Percentiles rank a stretch among this genome's conserved stretches.
Evolutionary conservation across 2,329 filamentous ascomycete species (phyloP).

Genomic region (Acrocalymma vagum): DNA sequence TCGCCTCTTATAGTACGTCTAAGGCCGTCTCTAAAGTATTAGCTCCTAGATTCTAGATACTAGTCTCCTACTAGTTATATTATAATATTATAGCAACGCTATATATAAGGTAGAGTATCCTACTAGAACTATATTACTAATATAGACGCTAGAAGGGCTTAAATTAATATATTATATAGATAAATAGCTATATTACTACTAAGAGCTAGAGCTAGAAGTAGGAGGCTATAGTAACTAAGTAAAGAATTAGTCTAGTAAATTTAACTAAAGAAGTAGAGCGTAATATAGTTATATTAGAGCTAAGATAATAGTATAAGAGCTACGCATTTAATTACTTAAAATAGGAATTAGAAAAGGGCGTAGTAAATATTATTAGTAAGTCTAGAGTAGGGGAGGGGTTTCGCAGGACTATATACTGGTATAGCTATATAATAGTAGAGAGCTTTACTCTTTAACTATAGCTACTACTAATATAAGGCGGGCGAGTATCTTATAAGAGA

Average conservation of each 20-base stretch:
- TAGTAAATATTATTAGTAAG: constrained; percentile 6
- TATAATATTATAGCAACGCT: constrained; percentile 15
- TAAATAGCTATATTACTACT: constrained; percentile 8
- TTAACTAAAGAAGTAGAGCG: constrained; percentile 1
- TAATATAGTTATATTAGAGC: constrained; percentile 6
- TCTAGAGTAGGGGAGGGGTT: constrained; percentile 5
- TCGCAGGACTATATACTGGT: constrained; percentile 6
- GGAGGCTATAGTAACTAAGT: constrained; percentile 1
- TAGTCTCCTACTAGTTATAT: constrained; percentile 13
- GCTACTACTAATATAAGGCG: not conserved
- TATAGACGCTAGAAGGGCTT: constrained; percentile 1
- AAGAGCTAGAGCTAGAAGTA: constrained; percentile 6
- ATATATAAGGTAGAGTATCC: constrained; percentile 16
- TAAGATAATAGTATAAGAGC: constrained; percentile 8
- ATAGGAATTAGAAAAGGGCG: constrained; percentile 4
- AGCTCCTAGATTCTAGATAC: constrained; percentile 14
- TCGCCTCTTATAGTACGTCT: constrained; percentile 9
- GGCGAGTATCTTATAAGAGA: too few species aligned
- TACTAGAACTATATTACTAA: constrained; percentile 8
- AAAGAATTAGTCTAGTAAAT: constrained; percentile 7
- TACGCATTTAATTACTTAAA: constrained; percentile 8
- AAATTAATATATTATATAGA: constrained; percentile 12
- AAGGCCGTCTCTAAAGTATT: constrained; percentile 11
- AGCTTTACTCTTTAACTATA: constrained; percentile 8
- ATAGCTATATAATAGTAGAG: constrained; percentile 4